Percentiles rank a stretch among this genome's conserved stretches.
Evolutionary conservation across 2,329 filamentous ascomycete species (phyloP).

Genomic region (Madurella fahalii): DNA sequence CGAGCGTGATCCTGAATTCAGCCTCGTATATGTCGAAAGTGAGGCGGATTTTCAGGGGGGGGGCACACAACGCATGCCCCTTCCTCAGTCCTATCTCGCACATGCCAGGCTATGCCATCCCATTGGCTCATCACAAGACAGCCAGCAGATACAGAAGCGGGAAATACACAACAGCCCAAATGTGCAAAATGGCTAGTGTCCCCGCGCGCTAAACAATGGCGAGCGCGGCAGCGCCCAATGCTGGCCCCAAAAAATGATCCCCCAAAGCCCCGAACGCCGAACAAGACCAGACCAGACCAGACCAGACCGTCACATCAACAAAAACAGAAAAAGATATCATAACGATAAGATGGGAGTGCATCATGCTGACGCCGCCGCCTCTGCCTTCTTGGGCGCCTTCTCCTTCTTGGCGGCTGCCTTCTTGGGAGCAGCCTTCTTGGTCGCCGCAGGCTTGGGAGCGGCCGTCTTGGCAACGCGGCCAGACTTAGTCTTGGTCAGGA

Average conservation of each 20-base stretch:
- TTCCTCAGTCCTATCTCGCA: too few relatives aligned
- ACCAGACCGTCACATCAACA: constrained; percentile 19
- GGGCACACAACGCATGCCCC: neutral
- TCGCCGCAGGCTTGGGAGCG: constrained; percentile 43
- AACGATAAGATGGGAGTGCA: constrained; percentile 30
- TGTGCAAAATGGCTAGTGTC: constrained; percentile 5
- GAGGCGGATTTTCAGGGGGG: neutral
- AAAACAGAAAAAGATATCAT: constrained; percentile 35
- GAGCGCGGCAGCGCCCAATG: constrained; percentile 18
- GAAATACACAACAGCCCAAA: neutral
- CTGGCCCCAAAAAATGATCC: constrained; percentile 15
- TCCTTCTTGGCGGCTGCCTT: constrained; percentile 41
- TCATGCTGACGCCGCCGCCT: constrained; percentile 18
- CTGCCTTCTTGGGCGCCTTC: constrained; percentile 40
- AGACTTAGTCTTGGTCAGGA: constrained; percentile 78
- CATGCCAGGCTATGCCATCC: neutral
- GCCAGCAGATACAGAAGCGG: constrained; percentile 1
- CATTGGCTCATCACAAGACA: neutral
- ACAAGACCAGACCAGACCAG: constrained; percentile 19
- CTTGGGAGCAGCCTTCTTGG: constrained; percentile 42
- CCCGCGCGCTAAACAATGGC: neutral
- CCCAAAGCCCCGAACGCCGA: constrained; percentile 22
- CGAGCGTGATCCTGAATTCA: neutral
- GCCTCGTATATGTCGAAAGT: neutral
- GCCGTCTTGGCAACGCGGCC: constrained; percentile 75